Base-by-base conservation (phyloP, 2,329 filamentous ascomycete genomes). In the Chalaropsis thielavioides region DNA sequence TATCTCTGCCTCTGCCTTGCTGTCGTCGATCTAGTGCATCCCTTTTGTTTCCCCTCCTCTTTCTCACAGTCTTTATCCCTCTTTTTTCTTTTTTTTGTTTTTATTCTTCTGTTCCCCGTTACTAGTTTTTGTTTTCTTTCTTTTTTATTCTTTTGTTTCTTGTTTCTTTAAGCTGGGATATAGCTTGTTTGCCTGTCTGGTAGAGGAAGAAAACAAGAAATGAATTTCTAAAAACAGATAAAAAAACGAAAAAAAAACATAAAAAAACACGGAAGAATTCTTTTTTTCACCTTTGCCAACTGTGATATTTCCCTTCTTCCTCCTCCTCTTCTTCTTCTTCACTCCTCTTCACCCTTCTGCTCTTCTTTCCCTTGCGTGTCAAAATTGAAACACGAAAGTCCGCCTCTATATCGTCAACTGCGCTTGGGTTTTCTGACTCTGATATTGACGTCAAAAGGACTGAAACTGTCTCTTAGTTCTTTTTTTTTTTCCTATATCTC, bases 231-330 rank as follows among this genome's bases (percentile, higher is more conserved):
- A 63, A 54, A 24, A 54, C 24, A 63, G 49, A 35, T 6, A 13
- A 27, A 56, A 54, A 38, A 51, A 35, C 40, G n/a, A 46, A 51
- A 63, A 43, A 58, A 51, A 40, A 56, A 61, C 49, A 63, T 40
- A 56, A 49, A 63, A 11, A 38, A 38, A 38, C 4, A 1, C 35
- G 6, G 35, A 38, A 8, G 8, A 8, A 8, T 38, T 38, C 35
- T 38, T 38, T 38, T 38, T 38, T 38, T 38, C 15, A 24, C 3
- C 24, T 27, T 54, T 41, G 51, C 46, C 43, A 6, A 6, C n/a
- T n/a, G 7, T 40, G 54, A 38, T 38, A 38, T 38, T 38, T 44
- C n/a, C 46, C 46, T 4, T 27, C 31, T 61, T 24, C 38, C n/a
- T 61, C 40, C 0, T 24, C 10, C 8, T 41, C 41, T 19, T 62